Evolutionary conservation across 495 filamentous ascomycete genomes (phyloP), one percentile per base, ranked within the genome.

Genomic region (Hypomontagnella submonticulosa): DNA sequence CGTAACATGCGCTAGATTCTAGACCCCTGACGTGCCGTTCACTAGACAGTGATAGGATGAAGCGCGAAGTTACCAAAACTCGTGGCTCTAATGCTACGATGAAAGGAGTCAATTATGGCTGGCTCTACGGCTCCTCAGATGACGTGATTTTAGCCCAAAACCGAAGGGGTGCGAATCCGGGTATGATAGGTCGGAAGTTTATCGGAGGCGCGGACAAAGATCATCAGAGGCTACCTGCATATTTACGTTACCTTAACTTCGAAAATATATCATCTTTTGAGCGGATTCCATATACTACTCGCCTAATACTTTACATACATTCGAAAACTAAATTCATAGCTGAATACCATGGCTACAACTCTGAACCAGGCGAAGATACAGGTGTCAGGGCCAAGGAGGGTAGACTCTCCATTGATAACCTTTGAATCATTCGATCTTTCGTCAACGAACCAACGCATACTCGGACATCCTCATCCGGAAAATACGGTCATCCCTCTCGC

Each of bases 401-500:
- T 43, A 30, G 9, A 47, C 3, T 64, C 58, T 3, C 57, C 69
- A 15, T 19, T 54, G 42, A 38, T 71, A 36, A 46, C 57, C 9
- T 75, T 75, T 42, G 71, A 75, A 41, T 50, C 61, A 9, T 75
- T 75, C 18, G 60, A 70, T 48, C 55, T 75, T 11, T 71, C 73
- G 20, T 41, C 76, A 4, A 75, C 72, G 4, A 83, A 83, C 58
- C 79, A 82, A 52, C 78, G 69, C 9, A 16, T 60, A 37, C 64
- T 71, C 20, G 69, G 69, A 16, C 36, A 74, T 15, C 81, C 80
- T 11, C 80, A 83, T 71, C 78, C 78, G 9, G 38, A 63, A 12
- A 64, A 77, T 20, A 80, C 76, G 11, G 63, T 70, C 2, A 80
- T 75, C 7, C 81, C 81, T 3, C 74, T 84, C 4, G 80, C 80